Evolutionary conservation across 768 basidiomycete species (phyloP), one percentile per base, ranked within the genome.

Genomic region (Polyporus arcularius): DNA sequence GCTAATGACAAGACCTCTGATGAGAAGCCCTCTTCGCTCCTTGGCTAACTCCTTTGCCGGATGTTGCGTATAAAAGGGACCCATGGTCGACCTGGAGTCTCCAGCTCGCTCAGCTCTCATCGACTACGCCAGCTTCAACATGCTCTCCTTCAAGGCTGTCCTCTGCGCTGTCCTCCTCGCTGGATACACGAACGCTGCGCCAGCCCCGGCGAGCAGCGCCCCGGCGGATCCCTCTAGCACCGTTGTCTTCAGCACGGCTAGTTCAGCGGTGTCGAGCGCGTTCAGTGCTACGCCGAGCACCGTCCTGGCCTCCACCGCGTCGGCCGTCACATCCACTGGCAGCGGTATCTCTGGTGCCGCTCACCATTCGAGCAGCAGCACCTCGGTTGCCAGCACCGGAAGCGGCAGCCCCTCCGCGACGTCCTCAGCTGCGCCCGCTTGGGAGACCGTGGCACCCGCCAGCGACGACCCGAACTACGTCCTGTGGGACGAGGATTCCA

Each of bases 401-500:
- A 47, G 46, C 8, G 26, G 46, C 26, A 26, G 21, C 31, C 31
- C 58, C 10, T 57, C 64, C 4, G 52, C 62, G 12, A 54, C 53
- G 28, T 26, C 53, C 6, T 61, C 65, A 15, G 64, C 64, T 28
- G 21, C 60, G 1, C 47, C 45, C 11, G 60, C 59, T 15, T 60
- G 51, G 15, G 58, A 31, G 21, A 72, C 70, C 12, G 70, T 69
- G 31, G 51, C 64, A 1, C 64, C 64, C 6, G 67, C 70, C 26
- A 70, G 68, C 52, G 64, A 69, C 56, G 62, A 73, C 54, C 68
- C 72, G n/a, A 74, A 73, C 62, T 41, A 48, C 18, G 53, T 56
- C 10, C 47, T 64, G 16, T 73, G 67, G 65, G 53, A 46, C 9
- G 65, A 65, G 14, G 61, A 45, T 21, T 47, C 60, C 26, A 59